A percentile compares a stretch with the other conserved stretches of the same genome.
Evolutionary conservation across 2,329 filamentous ascomycete genomes (phyloP).

Genomic region (Coniochaeta prunicola): DNA sequence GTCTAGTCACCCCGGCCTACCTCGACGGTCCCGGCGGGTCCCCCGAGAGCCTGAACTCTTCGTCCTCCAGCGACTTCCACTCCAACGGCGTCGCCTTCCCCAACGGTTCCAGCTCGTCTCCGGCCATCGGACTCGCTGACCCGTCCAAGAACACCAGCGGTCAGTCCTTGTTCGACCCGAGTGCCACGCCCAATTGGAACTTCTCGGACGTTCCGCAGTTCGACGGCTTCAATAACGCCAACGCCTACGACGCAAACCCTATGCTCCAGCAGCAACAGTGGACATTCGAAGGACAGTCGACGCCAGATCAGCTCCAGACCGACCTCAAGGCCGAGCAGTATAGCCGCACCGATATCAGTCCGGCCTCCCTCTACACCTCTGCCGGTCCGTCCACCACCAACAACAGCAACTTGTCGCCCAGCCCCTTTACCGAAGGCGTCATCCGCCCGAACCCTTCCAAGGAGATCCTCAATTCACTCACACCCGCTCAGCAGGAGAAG

Average conservation of each 20-base stretch:
- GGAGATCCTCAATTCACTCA: slow-evolving; percentile 35
- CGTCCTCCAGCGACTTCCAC: slow-evolving; percentile 6
- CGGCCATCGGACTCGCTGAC: slow-evolving; percentile 14
- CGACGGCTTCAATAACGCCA: slow-evolving; percentile 33
- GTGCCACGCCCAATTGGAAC: slow-evolving; percentile 36
- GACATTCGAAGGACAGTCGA: slow-evolving; percentile 20
- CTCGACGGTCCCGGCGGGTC: neutral
- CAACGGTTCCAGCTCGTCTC: slow-evolving; percentile 5
- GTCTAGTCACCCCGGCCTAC: slow-evolving; percentile 8
- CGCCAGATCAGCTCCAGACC: slow-evolving; percentile 14
- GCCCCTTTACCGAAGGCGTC: slow-evolving; percentile 19
- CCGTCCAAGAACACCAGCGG: slow-evolving; percentile 22
- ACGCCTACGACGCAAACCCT: slow-evolving; percentile 23
- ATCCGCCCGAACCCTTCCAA: slow-evolving; percentile 21
- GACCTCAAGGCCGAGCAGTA: neutral
- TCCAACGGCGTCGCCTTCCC: slow-evolving; percentile 5
- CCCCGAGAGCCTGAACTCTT: slow-evolving; percentile 1
- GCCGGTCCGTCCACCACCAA: neutral
- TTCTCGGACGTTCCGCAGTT: slow-evolving; percentile 41
- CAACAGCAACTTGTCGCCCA: neutral
- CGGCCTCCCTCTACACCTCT: slow-evolving; percentile 19
- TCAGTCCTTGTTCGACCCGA: slow-evolving; percentile 21
- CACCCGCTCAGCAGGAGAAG: slow-evolving; percentile 52
- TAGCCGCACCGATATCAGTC: slow-evolving; percentile 25
- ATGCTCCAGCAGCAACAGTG: slow-evolving; percentile 6